Evolutionary conservation across 1,284 basidiomycete species (phyloP).

Genomic region (Ustilago lituana): DNA sequence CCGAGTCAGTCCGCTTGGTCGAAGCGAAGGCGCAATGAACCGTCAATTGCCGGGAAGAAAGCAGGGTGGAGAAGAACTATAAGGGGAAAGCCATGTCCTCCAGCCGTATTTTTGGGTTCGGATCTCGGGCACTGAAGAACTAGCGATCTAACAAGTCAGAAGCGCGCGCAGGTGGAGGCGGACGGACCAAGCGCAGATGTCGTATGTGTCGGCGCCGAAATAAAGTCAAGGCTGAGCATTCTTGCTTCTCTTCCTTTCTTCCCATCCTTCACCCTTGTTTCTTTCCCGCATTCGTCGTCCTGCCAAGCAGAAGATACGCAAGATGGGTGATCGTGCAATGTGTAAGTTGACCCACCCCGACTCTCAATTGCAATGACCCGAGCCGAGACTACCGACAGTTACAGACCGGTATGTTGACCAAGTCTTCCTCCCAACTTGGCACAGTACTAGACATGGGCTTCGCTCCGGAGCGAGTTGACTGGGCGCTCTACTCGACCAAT

Average conservation of each 20-base stretch:
- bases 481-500: slow-evolving; percentile 60
- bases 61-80: not conserved
- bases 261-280: not conserved
- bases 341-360: slow-evolving; percentile 33
- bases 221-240: slow-evolving; percentile 2
- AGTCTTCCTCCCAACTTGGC: not conserved
- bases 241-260: not conserved
- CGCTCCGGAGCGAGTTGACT: slow-evolving; percentile 60
- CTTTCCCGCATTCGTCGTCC: not conserved
- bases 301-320: not conserved
- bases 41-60: not conserved
- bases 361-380: too few species aligned
- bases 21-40: too few species aligned
- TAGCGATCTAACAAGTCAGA: slow-evolving; percentile 11
- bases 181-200: slow-evolving; percentile 32
- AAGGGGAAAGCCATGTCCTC: not conserved
- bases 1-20: too few species aligned
- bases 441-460: slow-evolving; percentile 66
- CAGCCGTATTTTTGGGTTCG: slow-evolving; percentile 15
- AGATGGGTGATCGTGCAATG: slow-evolving; percentile 41
- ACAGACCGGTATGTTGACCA: too few species aligned
- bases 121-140: slow-evolving; percentile 15
- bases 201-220: slow-evolving; percentile 17
- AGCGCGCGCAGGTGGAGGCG: slow-evolving; percentile 22
- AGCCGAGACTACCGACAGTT: too few species aligned